Conservation (phyloP, 371 early-diverging fungal genomes). For the Lichtheimia ramosa region DNA sequence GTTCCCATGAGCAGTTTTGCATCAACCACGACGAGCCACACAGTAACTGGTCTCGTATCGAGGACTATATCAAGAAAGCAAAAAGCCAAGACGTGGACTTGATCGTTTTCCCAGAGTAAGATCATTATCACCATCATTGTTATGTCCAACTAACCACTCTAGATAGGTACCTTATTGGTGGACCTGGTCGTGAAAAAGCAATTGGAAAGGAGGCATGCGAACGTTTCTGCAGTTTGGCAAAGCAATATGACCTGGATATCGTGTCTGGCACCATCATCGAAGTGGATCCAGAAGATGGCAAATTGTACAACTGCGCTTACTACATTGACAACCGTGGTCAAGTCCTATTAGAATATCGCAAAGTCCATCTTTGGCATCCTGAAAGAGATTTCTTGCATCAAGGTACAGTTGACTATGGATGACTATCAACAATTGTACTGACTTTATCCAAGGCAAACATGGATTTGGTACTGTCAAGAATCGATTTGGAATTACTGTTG, state of each 20-base stretch:
- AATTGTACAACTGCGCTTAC: constrained; percentile 28
- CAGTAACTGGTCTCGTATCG: constrained; percentile 14
- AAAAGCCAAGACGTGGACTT: constrained; percentile 11
- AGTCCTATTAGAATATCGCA: constrained; percentile 30
- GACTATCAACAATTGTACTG: neutral
- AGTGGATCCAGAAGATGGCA: constrained; percentile 21
- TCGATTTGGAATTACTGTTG: constrained; percentile 35
- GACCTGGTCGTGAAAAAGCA: constrained; percentile 11
- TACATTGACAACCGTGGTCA: constrained; percentile 38
- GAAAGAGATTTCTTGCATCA: constrained; percentile 25
- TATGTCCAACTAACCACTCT: neutral
- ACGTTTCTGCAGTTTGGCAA: constrained; percentile 19
- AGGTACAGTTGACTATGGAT: constrained; percentile 4
- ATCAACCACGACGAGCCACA: constrained; percentile 5
- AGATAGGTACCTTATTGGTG: constrained; percentile 17
- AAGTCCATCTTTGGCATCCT: constrained; percentile 40
- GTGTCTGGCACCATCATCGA: constrained; percentile 37
- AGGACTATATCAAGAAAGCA: constrained; percentile 6
- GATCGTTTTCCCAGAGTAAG: constrained; percentile 20
- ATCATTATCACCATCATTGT: too few species aligned
- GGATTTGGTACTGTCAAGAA: constrained; percentile 25
- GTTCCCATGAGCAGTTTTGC: constrained; percentile 14
- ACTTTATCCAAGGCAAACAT: neutral
- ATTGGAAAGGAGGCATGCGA: constrained; percentile 9
- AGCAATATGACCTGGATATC: constrained; percentile 29